Conservation (phyloP, 345 rosid genomes). For the Physaria fendleri region DNA sequence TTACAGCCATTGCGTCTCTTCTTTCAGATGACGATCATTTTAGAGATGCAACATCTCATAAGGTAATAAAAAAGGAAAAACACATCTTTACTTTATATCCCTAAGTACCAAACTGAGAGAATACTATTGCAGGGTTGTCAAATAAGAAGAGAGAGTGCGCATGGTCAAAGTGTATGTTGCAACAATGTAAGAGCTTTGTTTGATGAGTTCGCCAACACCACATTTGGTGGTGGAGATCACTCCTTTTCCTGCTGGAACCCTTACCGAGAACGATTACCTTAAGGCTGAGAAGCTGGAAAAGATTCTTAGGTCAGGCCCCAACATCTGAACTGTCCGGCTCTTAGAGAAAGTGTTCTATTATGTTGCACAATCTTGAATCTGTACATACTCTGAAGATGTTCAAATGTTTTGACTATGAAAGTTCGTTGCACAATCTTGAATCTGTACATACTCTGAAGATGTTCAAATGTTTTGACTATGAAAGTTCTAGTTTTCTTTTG, state of each 20-base stretch:
- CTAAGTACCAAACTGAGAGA: neutral
- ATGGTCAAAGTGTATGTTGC: constrained; percentile 95
- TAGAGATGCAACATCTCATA: constrained; percentile 80
- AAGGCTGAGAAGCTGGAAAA: constrained; percentile 94
- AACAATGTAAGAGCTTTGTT: constrained; percentile 92
- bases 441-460: constrained; percentile 40
- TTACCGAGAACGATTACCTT: constrained; percentile 63
- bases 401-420: neutral
- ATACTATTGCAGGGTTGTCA: constrained; percentile 69
- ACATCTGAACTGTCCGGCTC: constrained; percentile 32
- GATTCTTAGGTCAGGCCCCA: constrained; percentile 74
- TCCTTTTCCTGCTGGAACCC: constrained; percentile 82
- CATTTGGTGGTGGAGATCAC: constrained; percentile 79
- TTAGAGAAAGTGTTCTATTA: neutral
- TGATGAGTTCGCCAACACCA: constrained; percentile 93
- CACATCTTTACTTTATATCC: neutral
- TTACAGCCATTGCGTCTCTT: constrained; percentile 74
- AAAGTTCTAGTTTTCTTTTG: neutral
- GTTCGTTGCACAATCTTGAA: constrained; percentile 12
- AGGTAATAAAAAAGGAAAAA: constrained; percentile 59
- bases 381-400: constrained; percentile 37
- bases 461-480: neutral
- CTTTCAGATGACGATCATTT: constrained; percentile 90
- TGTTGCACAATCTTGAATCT: constrained; percentile 20
- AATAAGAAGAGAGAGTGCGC: constrained; percentile 90